These are phyloP conservation scores for Phoenix dactylifera DNA, from an alignment of 176 grass and related monocot species.

Conservation along the genomic window DNA sequence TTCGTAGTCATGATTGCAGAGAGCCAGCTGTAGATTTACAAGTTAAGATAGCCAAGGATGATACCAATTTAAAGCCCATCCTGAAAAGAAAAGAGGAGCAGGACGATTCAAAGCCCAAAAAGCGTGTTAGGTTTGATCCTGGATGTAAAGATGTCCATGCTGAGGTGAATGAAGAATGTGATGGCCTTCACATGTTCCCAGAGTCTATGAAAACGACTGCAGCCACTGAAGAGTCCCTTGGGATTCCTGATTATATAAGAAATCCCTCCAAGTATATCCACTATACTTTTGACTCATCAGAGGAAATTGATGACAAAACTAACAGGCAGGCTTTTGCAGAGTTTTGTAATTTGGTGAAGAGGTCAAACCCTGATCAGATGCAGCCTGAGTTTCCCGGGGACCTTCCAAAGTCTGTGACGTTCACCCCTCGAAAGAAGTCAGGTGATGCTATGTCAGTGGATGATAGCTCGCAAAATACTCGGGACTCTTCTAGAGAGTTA, in stretches of 20 bases:
- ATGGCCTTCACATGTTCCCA: constrained; percentile 45
- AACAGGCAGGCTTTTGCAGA: constrained; percentile 70
- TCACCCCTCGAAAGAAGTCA: constrained; percentile 70
- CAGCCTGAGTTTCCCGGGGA: constrained; percentile 38
- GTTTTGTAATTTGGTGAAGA: constrained; percentile 47
- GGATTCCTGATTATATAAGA: constrained; percentile 64
- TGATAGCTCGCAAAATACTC: constrained; percentile 23
- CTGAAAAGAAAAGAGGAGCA: constrained; percentile 79
- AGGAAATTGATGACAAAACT: constrained; percentile 39
- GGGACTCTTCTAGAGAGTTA: neutral
- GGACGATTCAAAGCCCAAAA: constrained; percentile 57
- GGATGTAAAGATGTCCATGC: constrained; percentile 34
- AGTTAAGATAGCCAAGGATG: constrained; percentile 26
- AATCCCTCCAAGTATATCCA: constrained; percentile 90
- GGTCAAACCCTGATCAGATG: constrained; percentile 25
- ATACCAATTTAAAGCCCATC: constrained; percentile 64
- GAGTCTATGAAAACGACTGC: constrained; percentile 30
- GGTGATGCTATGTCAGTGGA: constrained; percentile 66
- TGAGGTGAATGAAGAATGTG: constrained; percentile 32
- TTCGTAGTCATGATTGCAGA: constrained; percentile 10
- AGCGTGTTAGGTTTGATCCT: constrained; percentile 76
- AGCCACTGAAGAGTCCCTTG: constrained; percentile 17
- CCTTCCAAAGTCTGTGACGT: constrained; percentile 50
- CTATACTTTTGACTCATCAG: constrained; percentile 55
- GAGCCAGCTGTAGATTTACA: constrained; percentile 12